A percentile compares a stretch with the other conserved stretches of the same genome.
phyloP scores from a whole-genome alignment of 352 stramenopile genomes.

The Globisporangium alternatum region DNA sequence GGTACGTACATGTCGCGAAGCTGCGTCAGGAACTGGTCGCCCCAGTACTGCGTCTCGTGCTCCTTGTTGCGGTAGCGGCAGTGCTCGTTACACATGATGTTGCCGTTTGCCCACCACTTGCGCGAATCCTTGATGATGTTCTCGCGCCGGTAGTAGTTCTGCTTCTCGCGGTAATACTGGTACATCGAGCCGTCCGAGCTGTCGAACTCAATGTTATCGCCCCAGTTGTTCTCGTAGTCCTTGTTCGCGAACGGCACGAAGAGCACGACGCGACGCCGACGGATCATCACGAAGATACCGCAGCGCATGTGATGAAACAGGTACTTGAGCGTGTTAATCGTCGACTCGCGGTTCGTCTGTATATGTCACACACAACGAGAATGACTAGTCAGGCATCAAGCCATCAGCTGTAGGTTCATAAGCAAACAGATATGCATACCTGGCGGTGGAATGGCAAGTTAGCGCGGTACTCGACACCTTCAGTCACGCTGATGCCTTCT shows the following conservation, averaged over 20 bases:
- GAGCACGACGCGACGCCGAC: conserved; percentile 91
- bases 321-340: conserved; percentile 96
- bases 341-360: conserved; percentile 80
- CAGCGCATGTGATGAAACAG: conserved; percentile 99
- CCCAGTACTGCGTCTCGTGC: conserved; percentile 95
- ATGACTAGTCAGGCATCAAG: too few species aligned
- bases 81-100: conserved; percentile 98
- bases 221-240: conserved; percentile 97
- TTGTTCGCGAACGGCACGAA: conserved; percentile 98
- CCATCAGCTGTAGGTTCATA: neutral
- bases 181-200: conserved; percentile 85
- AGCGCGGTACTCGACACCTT: conserved; percentile 77
- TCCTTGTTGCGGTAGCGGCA: conserved; percentile 85
- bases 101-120: conserved; percentile 99
- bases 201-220: conserved; percentile 90
- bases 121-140: conserved; percentile 79
- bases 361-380: neutral
- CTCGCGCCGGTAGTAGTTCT: conserved; percentile 71
- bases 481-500: conserved; percentile 43
- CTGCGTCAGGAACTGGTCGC: conserved; percentile 96
- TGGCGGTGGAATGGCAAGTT: conserved; percentile 93
- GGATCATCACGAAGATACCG: conserved; percentile 99
- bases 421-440: conserved; percentile 10
- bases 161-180: conserved; percentile 91
- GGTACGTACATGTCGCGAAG: conserved; percentile 91